Percentiles rank a stretch among this genome's conserved stretches.
phyloP scores from a whole-genome alignment of 768 basidiomycete genomes.

The Thelephora ganbajun region DNA sequence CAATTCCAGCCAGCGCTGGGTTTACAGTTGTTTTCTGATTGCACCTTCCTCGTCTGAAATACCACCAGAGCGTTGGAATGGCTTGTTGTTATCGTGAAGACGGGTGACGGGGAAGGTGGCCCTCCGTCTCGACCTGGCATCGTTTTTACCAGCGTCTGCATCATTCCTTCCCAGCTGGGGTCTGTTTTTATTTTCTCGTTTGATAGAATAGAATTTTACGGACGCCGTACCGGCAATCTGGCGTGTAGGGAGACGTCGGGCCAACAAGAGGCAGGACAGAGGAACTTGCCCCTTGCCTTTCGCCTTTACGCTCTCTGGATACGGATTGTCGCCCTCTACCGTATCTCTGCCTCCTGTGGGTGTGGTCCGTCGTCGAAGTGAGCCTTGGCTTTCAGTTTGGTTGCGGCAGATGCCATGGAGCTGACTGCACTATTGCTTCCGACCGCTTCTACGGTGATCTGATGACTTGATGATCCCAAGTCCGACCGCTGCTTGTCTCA shows the following conservation, averaged over 20 bases:
- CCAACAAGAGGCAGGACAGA: constrained; percentile 13
- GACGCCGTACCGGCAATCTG: constrained; percentile 11
- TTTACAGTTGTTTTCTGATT: constrained; percentile 33
- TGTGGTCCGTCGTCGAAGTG: neutral
- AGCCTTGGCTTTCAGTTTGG: constrained; percentile 5
- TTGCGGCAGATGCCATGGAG: neutral
- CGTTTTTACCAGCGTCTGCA: constrained; percentile 31
- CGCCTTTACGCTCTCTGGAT: constrained; percentile 14
- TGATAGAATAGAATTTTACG: constrained; percentile 3
- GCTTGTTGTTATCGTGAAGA: constrained; percentile 29
- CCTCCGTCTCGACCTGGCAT: constrained; percentile 26
- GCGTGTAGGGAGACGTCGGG: constrained; percentile 11
- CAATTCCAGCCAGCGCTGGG: constrained; percentile 52
- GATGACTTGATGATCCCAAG: too few species aligned
- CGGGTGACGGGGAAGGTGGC: constrained; percentile 26
- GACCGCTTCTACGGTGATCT: too few species aligned
- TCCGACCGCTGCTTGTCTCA: too few species aligned
- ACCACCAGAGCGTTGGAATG: constrained; percentile 20
- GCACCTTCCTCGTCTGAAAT: constrained; percentile 17
- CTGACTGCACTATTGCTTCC: neutral
- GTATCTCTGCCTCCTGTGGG: neutral
- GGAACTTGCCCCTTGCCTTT: constrained; percentile 7
- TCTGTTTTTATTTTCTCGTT: too few species aligned
- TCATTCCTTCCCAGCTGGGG: constrained; percentile 26
- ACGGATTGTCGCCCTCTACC: neutral